Percentiles rank a stretch among this genome's conserved stretches.
These are phyloP conservation scores for Tilletia walkeri DNA, from an alignment of 1,284 basidiomycete species.

Conservation along the genomic window DNA sequence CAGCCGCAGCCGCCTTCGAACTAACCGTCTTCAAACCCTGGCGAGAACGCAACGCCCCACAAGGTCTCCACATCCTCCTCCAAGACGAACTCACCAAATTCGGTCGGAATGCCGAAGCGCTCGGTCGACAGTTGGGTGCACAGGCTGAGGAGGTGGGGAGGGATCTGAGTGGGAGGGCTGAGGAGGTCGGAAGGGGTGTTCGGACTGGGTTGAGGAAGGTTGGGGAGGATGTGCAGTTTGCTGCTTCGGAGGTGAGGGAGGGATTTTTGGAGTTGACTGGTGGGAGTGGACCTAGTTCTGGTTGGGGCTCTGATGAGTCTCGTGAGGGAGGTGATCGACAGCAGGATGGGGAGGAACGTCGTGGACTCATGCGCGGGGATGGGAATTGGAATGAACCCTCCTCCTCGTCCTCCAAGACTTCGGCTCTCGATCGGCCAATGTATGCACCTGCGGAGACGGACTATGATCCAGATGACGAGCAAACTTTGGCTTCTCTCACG, in stretches of 20 bases:
- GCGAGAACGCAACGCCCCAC: conserved; percentile 40
- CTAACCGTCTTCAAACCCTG: conserved; percentile 41
- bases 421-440: conserved; percentile 6
- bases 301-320: background rate
- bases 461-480: conserved; percentile 11
- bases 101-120: conserved; percentile 10
- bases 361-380: background rate
- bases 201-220: background rate
- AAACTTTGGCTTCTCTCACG: background rate
- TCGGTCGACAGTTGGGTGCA: background rate
- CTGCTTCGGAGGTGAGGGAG: background rate
- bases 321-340: background rate
- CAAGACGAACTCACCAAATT: background rate
- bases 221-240: background rate
- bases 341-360: background rate
- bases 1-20: conserved; percentile 40
- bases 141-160: background rate
- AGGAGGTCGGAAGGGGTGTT: background rate
- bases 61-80: conserved; percentile 27
- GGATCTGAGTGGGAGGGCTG: background rate
- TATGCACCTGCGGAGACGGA: conserved; percentile 15
- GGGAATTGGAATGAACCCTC: background rate
- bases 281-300: background rate
- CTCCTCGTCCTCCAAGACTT: background rate
- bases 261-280: background rate